phyloP scores from a whole-genome alignment of 345 rosid genomes.

The Syzygium aqueum region DNA sequence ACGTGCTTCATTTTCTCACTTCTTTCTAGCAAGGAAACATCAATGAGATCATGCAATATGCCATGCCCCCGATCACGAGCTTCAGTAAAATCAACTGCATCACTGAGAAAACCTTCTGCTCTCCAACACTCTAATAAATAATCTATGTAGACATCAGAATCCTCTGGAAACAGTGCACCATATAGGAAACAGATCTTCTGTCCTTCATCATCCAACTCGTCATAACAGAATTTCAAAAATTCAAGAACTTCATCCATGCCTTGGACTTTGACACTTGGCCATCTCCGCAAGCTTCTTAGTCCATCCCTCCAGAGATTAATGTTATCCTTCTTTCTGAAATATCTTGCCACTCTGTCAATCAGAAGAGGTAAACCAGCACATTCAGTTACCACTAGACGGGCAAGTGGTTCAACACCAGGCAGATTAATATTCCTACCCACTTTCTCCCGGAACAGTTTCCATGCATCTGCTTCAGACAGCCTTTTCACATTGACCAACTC shows the following conservation, averaged over 20 bases:
- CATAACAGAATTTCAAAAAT: conserved; percentile 14
- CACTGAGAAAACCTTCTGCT: conserved; percentile 11
- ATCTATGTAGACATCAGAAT: conserved; percentile 6
- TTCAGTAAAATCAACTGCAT: background rate
- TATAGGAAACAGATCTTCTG: conserved; percentile 19
- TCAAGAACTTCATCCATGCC: conserved; percentile 22
- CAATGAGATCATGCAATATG: conserved; percentile 10
- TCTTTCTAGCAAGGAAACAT: conserved; percentile 6
- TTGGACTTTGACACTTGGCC: conserved; percentile 7
- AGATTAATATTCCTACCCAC: conserved; percentile 2
- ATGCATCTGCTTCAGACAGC: background rate
- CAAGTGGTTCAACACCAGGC: conserved; percentile 11
- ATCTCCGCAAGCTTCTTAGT: conserved; percentile 4
- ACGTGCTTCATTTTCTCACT: conserved; percentile 8
- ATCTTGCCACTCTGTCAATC: conserved; percentile 16
- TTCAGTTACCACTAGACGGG: conserved; percentile 5
- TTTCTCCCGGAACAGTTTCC: conserved; percentile 15
- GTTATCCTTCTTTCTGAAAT: conserved; percentile 10
- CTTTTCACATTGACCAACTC: conserved; percentile 5
- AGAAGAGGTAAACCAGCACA: conserved; percentile 22
- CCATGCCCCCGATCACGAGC: conserved; percentile 11
- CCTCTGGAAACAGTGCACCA: conserved; percentile 14
- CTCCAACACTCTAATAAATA: conserved; percentile 23
- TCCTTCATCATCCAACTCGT: conserved; percentile 9
- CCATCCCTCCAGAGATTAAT: conserved; percentile 14